A percentile compares a stretch with the other conserved stretches of the same genome.
Conservation (phyloP, 2,329 filamentous ascomycete species). For the Apiospora koreana region DNA sequence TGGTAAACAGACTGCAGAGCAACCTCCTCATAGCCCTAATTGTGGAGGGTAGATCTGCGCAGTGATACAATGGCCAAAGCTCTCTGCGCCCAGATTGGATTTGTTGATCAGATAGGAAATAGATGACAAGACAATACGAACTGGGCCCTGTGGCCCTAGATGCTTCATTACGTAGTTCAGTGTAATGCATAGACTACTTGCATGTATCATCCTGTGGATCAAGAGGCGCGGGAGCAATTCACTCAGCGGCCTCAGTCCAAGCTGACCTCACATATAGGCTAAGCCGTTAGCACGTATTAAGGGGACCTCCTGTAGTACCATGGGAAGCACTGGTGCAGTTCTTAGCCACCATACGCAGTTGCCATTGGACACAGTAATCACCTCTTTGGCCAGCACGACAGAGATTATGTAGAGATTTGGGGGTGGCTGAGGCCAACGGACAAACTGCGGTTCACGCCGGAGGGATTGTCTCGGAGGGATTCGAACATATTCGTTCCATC, state of each 20-base stretch:
- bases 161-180: background rate
- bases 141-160: background rate
- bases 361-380: conserved; percentile 7
- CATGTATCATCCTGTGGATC: background rate
- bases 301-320: background rate
- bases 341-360: background rate
- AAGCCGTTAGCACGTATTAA: background rate
- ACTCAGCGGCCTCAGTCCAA: background rate
- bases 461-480: background rate
- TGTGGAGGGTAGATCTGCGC: conserved; percentile 1
- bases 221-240: background rate
- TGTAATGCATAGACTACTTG: background rate
- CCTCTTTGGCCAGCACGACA: background rate
- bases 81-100: background rate
- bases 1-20: background rate
- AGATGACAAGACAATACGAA: background rate
- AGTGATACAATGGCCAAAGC: conserved; percentile 9
- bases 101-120: background rate
- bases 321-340: background rate
- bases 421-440: background rate
- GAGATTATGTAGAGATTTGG: background rate
- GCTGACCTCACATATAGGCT: background rate
- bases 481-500: background rate
- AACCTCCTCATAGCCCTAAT: conserved; percentile 1
- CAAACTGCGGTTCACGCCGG: background rate